phyloP scores from a whole-genome alignment of 164 flowering plant species.

The Tinospora cordifolia region DNA sequence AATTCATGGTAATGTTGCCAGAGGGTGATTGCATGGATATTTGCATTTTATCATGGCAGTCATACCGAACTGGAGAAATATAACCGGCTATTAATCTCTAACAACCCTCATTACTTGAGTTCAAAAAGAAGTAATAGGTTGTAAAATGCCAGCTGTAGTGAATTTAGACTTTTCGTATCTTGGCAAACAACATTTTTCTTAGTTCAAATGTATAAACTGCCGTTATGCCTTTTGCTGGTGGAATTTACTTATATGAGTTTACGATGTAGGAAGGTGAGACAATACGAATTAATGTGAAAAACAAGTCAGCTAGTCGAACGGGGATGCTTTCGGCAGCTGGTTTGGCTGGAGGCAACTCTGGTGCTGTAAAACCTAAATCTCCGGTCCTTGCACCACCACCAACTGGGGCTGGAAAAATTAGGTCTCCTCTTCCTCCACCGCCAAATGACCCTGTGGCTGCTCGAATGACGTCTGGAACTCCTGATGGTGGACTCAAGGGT shows the following conservation, averaged over 20 bases:
- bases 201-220: neutral
- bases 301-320: constrained; percentile 65
- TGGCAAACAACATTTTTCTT: neutral
- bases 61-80: neutral
- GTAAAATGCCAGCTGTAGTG: neutral
- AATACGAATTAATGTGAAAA: constrained; percentile 85
- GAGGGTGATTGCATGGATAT: neutral
- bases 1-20: too few species aligned
- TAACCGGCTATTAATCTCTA: neutral
- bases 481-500: constrained; percentile 25
- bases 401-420: constrained; percentile 50
- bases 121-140: neutral
- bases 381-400: constrained; percentile 83
- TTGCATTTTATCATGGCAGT: neutral
- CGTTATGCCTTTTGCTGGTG: neutral
- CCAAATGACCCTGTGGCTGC: constrained; percentile 87
- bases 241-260: constrained; percentile 16
- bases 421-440: constrained; percentile 89
- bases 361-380: constrained; percentile 43
- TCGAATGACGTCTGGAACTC: constrained; percentile 37
- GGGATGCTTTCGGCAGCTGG: constrained; percentile 95
- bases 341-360: constrained; percentile 46
- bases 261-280: constrained; percentile 92
- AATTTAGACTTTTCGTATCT: too few species aligned
- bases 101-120: neutral